Base-by-base conservation (phyloP, 1,139 yeast genomes). In the Pichia sp. region DNA sequence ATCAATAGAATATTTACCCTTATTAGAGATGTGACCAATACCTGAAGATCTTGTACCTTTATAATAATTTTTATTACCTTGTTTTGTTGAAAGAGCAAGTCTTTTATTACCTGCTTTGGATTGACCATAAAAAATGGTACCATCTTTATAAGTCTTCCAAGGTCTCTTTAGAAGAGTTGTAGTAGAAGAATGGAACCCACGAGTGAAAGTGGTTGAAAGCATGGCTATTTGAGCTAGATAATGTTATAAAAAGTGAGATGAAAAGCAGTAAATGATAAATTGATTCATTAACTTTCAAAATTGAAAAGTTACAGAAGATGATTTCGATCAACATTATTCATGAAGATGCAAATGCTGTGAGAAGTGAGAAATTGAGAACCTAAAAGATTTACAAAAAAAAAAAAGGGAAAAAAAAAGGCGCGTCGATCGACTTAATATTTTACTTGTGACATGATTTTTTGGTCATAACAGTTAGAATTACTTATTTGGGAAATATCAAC, bases 21-120 rank as follows among this genome's bases (percentile, higher is more conserved):
- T 73, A 32, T 73, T 70, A 47, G 94, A 83, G 61, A 84, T 78
- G 47, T 72, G 74, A 61, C 99, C 99, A 51, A 87, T 79, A 65
- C 97, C 97, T 2, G 95, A 76, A 6, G 98, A 87, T 51, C 97
- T 78, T 23, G 97, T 92, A 70, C 98, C 99, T 64, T 90, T 92
- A 68, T 94, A 92, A 68, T 74, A 87, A 58, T 85, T 82, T 71
- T 90, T 89, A 68, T 90, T 92, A 58, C 98, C 97, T 62, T 87
- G 92, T 60, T 92, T 92, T 30, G 96, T 83, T 28, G 96, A 85
- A 55, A 90, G 69, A 4, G 95, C 77, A 60, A 83, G 80, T 69
- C 98, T 80, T 61, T 83, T 87, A 55, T 89, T 81, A 46, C 97
- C 97, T 12, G 80, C 62, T 60, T 85, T 87, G 31, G 82, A 68